phyloP scores from a whole-genome alignment of 2,329 filamentous ascomycete genomes.

The Dendryphion nanum region DNA sequence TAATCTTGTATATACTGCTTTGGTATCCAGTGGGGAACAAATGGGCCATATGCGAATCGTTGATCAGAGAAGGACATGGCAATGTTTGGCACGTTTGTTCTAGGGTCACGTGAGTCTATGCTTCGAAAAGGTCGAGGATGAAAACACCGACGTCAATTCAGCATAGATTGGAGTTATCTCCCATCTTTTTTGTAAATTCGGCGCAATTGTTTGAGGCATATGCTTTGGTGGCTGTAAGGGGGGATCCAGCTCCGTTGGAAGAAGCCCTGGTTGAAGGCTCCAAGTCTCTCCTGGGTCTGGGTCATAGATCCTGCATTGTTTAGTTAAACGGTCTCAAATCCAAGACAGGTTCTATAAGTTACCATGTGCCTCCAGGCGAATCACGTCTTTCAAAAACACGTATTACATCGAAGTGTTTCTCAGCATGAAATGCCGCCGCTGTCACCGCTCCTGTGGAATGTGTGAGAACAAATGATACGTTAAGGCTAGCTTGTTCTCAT shows the following conservation, averaged over 20 bases:
- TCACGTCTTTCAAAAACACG: slow-evolving; percentile 37
- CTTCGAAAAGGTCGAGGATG: not conserved
- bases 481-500: slow-evolving; percentile 3
- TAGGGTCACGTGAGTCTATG: slow-evolving; percentile 8
- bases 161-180: slow-evolving; percentile 53
- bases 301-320: slow-evolving; percentile 51
- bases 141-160: slow-evolving; percentile 47
- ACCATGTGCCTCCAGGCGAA: slow-evolving; percentile 38
- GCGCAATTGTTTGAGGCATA: slow-evolving; percentile 43
- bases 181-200: slow-evolving; percentile 48
- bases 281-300: slow-evolving; percentile 37
- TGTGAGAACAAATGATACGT: not conserved
- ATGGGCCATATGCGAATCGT: slow-evolving; percentile 56
- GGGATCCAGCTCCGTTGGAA: slow-evolving; percentile 48
- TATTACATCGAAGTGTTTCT: slow-evolving; percentile 33
- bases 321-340: not conserved
- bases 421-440: slow-evolving; percentile 35
- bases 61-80: slow-evolving; percentile 57
- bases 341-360: not conserved
- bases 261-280: slow-evolving; percentile 42
- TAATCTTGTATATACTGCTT: slow-evolving; percentile 52
- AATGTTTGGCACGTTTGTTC: slow-evolving; percentile 58
- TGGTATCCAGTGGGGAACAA: slow-evolving; percentile 55
- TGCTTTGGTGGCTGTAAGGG: slow-evolving; percentile 45
- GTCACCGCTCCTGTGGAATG: slow-evolving; percentile 27